Base-by-base conservation (phyloP, 768 basidiomycete species). In the Asterophora lycoperdoides region DNA sequence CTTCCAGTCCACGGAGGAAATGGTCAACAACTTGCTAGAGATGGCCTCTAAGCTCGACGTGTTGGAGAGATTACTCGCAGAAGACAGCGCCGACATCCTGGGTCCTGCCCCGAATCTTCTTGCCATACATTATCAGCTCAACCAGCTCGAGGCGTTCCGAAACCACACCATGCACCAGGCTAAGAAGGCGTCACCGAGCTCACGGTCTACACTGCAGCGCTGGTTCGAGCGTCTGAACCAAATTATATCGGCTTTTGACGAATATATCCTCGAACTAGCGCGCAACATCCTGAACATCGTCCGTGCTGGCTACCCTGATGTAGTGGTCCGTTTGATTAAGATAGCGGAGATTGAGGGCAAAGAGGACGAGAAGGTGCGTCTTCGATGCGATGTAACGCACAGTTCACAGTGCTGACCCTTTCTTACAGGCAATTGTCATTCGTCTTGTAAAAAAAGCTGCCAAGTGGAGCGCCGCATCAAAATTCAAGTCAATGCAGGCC, bases 131-230 rank as follows among this genome's bases (percentile, higher is more conserved):
- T 90, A 82, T 63, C 89, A 93, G 51, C 80, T 97, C 51, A 93
- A 86, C 53, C 89, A 90, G 58, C 84, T 99, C 29, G 94, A 97
- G 63, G 77, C 78, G 2, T 99, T 99, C 69, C 81, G 93, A 2
- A 98, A 97, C 61, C 85, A 95, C 64, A 93, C 93, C 9, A 81
- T 97, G 76, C 92, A 93, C 58, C 86, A 92, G 63, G 94, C 95
- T 13, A 95, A 93, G 69, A 80, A 84, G 50, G 84, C 88, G 5
- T 83, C 84, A 11, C 69, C 80, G 0, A 72, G 77, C 35, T 83
- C 84, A 3, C 79, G 84, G 46, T 70, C 73, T 35, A 92, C 87
- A 9, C 73, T 92, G 32, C 73, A 77, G 6, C 79, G 82, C 41
- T 85, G 86, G 74, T 97, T 99, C 61, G 89, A 92, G 64, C 83